phyloP scores from a whole-genome alignment of 805 yeast species.

The Yamadazyma sp. region DNA sequence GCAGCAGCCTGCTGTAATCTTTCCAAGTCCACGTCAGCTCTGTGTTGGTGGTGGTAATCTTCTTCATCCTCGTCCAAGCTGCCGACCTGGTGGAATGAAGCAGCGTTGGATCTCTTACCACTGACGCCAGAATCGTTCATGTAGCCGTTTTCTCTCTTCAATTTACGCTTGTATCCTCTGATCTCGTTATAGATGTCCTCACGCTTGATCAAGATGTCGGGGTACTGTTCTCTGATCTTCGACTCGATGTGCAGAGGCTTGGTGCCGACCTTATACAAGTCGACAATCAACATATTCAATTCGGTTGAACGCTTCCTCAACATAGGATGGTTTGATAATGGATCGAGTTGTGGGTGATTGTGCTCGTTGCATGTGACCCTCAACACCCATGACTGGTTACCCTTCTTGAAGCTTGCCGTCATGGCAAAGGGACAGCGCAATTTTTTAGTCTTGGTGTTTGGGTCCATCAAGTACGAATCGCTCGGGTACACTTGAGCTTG shows the following conservation, averaged over 20 bases:
- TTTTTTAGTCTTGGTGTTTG: conserved; percentile 49
- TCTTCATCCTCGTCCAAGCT: conserved; percentile 22
- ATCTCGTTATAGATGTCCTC: conserved; percentile 60
- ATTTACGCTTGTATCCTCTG: conserved; percentile 53
- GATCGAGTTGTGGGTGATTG: conserved; percentile 58
- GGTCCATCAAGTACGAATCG: conserved; percentile 37
- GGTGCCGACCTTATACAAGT: conserved; percentile 53
- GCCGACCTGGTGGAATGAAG: conserved; percentile 25
- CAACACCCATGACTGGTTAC: conserved; percentile 50
- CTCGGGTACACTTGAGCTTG: conserved; percentile 26
- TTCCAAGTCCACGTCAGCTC: conserved; percentile 16
- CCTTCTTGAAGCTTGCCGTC: conserved; percentile 55
- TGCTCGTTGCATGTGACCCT: conserved; percentile 56
- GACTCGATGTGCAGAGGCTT: conserved; percentile 55
- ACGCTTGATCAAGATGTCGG: conserved; percentile 53
- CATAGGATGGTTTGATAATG: conserved; percentile 56
- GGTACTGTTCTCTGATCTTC: conserved; percentile 50
- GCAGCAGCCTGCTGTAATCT: conserved; percentile 22
- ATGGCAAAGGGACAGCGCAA: conserved; percentile 58
- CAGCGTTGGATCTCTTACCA: conserved; percentile 27
- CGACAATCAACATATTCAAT: conserved; percentile 50
- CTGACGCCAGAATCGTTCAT: conserved; percentile 17
- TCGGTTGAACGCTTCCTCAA: conserved; percentile 53
- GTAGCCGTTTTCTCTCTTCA: conserved; percentile 40
- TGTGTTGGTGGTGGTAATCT: conserved; percentile 17